Percentiles rank a stretch among this genome's conserved stretches.
phyloP scores from a whole-genome alignment of 805 yeast genomes.

The Candida andamanensis region DNA sequence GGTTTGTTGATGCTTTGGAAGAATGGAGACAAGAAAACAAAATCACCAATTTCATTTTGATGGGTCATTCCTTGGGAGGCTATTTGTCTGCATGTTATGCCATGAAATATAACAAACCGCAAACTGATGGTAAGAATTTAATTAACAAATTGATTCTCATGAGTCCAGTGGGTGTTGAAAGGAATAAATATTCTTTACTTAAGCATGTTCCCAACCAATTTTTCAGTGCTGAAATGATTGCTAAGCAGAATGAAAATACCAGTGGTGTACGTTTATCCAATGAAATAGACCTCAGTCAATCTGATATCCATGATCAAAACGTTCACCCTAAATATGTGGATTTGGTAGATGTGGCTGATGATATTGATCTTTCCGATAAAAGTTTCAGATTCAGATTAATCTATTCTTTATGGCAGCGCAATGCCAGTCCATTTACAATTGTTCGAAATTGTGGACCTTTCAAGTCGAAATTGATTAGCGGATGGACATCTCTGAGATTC shows the following conservation, averaged over 20 bases:
- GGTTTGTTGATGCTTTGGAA: slow-evolving; percentile 41
- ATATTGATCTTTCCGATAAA: slow-evolving; percentile 9
- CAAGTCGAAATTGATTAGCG: slow-evolving; percentile 45
- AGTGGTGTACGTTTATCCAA: slow-evolving; percentile 10
- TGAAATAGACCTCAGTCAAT: slow-evolving; percentile 10
- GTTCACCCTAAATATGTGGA: slow-evolving; percentile 14
- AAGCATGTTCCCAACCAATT: slow-evolving; percentile 14
- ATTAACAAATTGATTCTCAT: slow-evolving; percentile 35
- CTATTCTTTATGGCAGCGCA: slow-evolving; percentile 45
- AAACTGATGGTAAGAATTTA: slow-evolving; percentile 18
- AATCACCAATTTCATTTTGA: slow-evolving; percentile 28
- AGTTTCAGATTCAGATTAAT: slow-evolving; percentile 26
- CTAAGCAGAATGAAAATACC: slow-evolving; percentile 13
- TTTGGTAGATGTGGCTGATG: slow-evolving; percentile 6
- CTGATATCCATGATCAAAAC: slow-evolving; percentile 6
- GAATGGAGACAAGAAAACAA: slow-evolving; percentile 37
- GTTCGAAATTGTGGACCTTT: slow-evolving; percentile 49
- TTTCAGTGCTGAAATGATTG: slow-evolving; percentile 8
- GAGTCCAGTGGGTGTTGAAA: slow-evolving; percentile 42
- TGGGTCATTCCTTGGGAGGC: slow-evolving; percentile 45
- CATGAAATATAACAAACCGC: slow-evolving; percentile 32
- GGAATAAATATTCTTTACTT: slow-evolving; percentile 26
- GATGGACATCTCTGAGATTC: slow-evolving; percentile 49
- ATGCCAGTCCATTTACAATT: slow-evolving; percentile 52
- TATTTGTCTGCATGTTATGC: slow-evolving; percentile 40